These are phyloP conservation scores for Hyparrhenia diplandra DNA, from an alignment of 176 grass and related monocot species.

Conservation along the genomic window DNA sequence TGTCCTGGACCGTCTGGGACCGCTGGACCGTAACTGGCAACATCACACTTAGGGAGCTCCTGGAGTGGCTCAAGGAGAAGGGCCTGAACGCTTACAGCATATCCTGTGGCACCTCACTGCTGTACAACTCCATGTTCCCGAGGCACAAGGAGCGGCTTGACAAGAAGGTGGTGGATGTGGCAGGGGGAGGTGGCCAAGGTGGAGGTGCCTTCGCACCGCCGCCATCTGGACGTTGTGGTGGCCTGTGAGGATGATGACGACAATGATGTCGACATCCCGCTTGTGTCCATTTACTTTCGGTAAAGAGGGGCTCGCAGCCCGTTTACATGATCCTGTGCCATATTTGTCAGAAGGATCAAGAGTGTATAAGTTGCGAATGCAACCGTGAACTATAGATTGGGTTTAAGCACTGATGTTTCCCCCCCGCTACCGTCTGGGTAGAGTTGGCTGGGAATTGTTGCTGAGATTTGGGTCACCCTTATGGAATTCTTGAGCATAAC, in stretches of 20 bases:
- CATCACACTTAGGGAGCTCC: constrained; percentile 64
- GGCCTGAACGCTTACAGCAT: constrained; percentile 83
- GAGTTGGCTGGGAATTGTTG: not conserved
- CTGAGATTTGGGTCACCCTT: constrained; percentile 11
- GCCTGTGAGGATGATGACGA: constrained; percentile 86
- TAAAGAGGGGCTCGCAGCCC: constrained; percentile 19
- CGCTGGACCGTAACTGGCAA: constrained; percentile 72
- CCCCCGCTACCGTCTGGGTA: constrained; percentile 18
- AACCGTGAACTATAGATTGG: not conserved
- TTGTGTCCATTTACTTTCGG: constrained; percentile 68
- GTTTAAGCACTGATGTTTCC: constrained; percentile 10
- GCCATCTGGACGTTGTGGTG: constrained; percentile 68
- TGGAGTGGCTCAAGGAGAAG: constrained; percentile 76
- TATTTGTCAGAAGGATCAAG: not conserved
- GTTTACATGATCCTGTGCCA: not conserved
- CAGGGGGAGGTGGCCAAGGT: constrained; percentile 72
- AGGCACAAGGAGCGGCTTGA: constrained; percentile 84
- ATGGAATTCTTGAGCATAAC: not conserved
- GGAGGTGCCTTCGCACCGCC: constrained; percentile 64
- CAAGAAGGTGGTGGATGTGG: constrained; percentile 65
- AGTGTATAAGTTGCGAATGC: not conserved
- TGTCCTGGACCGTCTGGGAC: constrained; percentile 88
- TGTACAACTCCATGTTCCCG: constrained; percentile 92
- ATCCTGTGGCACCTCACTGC: constrained; percentile 69
- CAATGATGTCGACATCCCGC: constrained; percentile 83